A percentile compares a stretch with the other conserved stretches of the same genome.
These are phyloP conservation scores for Rhynchosporium graminicola DNA, from an alignment of 2,329 filamentous ascomycete genomes.

Conservation along the genomic window DNA sequence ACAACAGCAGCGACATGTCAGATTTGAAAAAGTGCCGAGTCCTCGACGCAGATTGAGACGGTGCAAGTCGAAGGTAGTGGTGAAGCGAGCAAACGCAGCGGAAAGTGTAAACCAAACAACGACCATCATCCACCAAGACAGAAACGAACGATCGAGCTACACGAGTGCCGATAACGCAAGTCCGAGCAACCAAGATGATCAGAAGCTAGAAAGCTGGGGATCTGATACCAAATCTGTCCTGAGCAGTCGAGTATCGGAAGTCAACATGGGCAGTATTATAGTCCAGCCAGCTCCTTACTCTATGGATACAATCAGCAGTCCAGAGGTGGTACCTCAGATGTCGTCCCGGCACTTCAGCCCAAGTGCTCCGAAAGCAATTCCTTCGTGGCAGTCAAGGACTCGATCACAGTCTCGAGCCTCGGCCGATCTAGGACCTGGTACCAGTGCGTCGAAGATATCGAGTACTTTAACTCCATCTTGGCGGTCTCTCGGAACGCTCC, in stretches of 20 bases:
- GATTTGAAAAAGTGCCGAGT: neutral
- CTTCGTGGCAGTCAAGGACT: neutral
- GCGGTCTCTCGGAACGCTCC: neutral
- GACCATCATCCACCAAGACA: neutral
- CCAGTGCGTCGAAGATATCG: neutral
- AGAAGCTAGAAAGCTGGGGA: neutral
- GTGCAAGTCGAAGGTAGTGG: neutral
- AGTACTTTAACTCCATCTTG: neutral
- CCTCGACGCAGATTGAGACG: slow-evolving; percentile 1
- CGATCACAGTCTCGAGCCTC: neutral
- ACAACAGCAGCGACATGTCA: slow-evolving; percentile 4
- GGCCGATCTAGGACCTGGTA: neutral
- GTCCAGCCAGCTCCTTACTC: neutral
- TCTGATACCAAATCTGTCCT: neutral
- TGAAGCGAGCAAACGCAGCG: neutral
- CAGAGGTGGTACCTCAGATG: neutral
- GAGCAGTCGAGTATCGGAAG: slow-evolving; percentile 14
- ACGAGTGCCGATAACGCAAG: neutral
- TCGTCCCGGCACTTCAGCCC: neutral
- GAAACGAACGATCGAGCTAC: neutral
- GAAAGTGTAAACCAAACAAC: neutral
- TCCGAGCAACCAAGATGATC: neutral
- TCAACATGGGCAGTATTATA: slow-evolving; percentile 18
- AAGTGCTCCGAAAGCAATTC: slow-evolving; percentile 2
- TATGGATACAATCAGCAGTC: neutral